Evolutionary conservation across 2,329 filamentous ascomycete genomes (phyloP).

Genomic region (Pseudogymnoascus sp.): DNA sequence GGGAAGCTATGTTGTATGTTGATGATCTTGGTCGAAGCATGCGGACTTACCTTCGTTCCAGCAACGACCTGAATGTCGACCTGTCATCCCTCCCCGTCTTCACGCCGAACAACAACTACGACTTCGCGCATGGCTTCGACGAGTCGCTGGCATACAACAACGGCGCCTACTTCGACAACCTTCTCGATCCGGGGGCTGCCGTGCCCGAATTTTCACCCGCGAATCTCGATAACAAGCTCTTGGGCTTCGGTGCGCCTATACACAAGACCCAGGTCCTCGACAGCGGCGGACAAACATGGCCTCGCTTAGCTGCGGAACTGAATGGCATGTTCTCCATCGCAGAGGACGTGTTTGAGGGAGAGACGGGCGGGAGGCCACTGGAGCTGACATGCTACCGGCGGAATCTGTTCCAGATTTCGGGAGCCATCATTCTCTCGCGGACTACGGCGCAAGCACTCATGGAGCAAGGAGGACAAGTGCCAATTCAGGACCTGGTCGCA

Average conservation of each 20-base stretch:
- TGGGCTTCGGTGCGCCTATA: constrained; percentile 63
- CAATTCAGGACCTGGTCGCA: constrained; percentile 70
- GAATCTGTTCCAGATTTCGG: constrained; percentile 92
- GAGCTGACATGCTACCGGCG: constrained; percentile 93
- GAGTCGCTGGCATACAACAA: constrained; percentile 54
- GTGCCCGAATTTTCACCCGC: constrained; percentile 23
- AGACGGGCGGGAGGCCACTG: constrained; percentile 49
- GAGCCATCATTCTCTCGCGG: constrained; percentile 71
- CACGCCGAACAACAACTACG: constrained; percentile 29
- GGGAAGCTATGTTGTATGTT: constrained; percentile 8
- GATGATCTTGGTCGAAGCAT: not conserved
- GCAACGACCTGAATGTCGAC: constrained; percentile 9
- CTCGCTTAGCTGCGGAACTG: constrained; percentile 65
- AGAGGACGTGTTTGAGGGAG: constrained; percentile 63
- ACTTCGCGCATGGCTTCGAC: constrained; percentile 56
- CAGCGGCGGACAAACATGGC: constrained; percentile 56
- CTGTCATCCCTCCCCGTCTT: constrained; percentile 3
- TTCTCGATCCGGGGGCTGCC: constrained; percentile 26
- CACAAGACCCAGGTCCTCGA: constrained; percentile 58
- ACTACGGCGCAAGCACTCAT: constrained; percentile 63
- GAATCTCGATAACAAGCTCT: constrained; percentile 61
- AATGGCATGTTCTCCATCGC: constrained; percentile 87
- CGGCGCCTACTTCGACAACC: constrained; percentile 36
- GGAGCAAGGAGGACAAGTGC: constrained; percentile 71
- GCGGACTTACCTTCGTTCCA: not conserved